Evolutionary conservation across 768 basidiomycete species (phyloP), one percentile per base, ranked within the genome.

Genomic region (Serendipita indica): DNA sequence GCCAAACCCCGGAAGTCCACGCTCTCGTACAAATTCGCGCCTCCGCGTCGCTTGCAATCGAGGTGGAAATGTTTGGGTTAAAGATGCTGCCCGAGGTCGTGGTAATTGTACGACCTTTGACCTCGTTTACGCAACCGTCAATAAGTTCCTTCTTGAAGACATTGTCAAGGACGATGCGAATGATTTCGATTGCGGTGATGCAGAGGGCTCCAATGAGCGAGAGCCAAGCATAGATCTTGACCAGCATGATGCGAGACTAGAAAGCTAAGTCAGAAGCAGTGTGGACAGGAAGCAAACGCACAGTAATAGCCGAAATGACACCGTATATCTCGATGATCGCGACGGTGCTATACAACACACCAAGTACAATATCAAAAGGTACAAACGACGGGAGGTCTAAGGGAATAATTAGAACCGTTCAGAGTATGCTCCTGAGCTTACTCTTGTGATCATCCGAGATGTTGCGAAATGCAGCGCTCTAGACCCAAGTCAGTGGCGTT

Each of bases 1-100:
- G 71, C 79, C 81, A 83, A 0, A 86, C 86, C 61, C 79, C 79
- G 35, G 74, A 80, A 62, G 70, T 72, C 79, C 82, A 91, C 5
- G 73, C 71, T 25, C 66, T 62, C 5, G 70, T 70, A 67, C 89
- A 92, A 72, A 78, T 62, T 3, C 33, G 13, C 3, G 64, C 64
- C 3, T 60, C 59, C 2, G 30, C 45, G 6, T 39, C 34, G n/a
- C 54, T 60, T 3, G 64, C 49, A 3, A 37, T 34, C 3, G 41
- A 33, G 60, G 45, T 69, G 67, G 79, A 46, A 14, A 61, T 61
- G 3, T 62, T 66, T 33, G 68, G 30, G 22, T 54, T 59, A 5
- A 69, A 63, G 13, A 73, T 64, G 6, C 77, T 71, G 2, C 79
- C 82, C 70, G 77, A 83, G 61, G 75, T 76, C 58, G 68, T 65